A percentile compares a stretch with the other conserved stretches of the same genome.
Evolutionary conservation across 352 stramenopile genomes (phyloP).

Genomic region (Phytophthora uliginosa): DNA sequence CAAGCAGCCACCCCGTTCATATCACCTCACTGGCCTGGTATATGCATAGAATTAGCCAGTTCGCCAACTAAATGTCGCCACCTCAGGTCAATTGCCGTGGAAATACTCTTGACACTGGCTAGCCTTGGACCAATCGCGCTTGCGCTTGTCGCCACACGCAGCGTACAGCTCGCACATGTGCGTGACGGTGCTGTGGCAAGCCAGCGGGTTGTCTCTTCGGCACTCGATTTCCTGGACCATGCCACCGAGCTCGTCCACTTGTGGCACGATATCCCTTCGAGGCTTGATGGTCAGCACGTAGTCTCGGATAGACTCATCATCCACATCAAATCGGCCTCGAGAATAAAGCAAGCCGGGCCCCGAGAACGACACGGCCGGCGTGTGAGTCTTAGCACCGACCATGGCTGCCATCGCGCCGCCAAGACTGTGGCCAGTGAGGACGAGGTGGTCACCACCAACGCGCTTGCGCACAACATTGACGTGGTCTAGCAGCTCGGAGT

Average conservation of each 20-base stretch:
- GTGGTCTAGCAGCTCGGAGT: constrained; percentile 76
- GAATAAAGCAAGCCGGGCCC: constrained; percentile 84
- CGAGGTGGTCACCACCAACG: constrained; percentile 73
- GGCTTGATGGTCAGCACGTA: constrained; percentile 91
- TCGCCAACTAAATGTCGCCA: constrained; percentile 1
- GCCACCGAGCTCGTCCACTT: constrained; percentile 83
- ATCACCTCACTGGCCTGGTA: background rate
- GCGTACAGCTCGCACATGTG: constrained; percentile 89
- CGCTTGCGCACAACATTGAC: constrained; percentile 65
- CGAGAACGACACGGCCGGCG: constrained; percentile 86
- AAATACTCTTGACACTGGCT: constrained; percentile 82
- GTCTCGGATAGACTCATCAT: constrained; percentile 80
- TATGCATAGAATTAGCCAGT: constrained; percentile 1
- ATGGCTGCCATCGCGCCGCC: constrained; percentile 88
- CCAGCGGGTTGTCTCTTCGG: constrained; percentile 77
- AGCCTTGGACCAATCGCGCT: constrained; percentile 83
- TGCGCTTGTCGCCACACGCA: constrained; percentile 81
- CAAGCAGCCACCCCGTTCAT: background rate
- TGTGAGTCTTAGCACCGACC: constrained; percentile 86
- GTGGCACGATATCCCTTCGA: constrained; percentile 78
- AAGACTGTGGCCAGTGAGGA: constrained; percentile 88
- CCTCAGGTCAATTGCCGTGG: constrained; percentile 17
- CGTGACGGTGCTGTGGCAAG: constrained; percentile 86
- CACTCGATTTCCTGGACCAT: constrained; percentile 93
- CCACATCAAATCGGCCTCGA: constrained; percentile 78